Conservation (phyloP, 2,329 filamentous ascomycete genomes). For the Paracamarosporium sp. region DNA sequence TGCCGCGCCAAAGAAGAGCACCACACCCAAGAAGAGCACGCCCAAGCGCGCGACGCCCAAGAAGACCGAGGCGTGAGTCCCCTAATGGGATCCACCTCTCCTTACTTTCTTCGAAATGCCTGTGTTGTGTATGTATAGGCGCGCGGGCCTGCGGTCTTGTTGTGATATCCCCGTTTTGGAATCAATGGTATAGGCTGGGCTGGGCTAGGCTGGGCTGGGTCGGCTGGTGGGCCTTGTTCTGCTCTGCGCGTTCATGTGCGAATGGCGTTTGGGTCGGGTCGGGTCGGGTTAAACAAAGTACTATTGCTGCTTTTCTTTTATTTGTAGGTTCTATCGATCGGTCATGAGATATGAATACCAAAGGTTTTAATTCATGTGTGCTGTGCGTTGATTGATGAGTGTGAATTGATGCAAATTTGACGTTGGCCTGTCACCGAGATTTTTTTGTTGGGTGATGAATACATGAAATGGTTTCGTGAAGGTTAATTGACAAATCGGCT, state of each 20-base stretch:
- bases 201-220: neutral
- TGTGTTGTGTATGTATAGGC: too few relatives aligned
- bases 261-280: too few relatives aligned
- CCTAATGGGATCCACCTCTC: slow-evolving; percentile 16
- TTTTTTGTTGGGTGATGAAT: too few relatives aligned
- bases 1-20: slow-evolving; percentile 46
- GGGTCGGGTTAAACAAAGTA: too few relatives aligned
- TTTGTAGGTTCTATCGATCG: neutral
- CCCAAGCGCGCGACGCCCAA: slow-evolving; percentile 55
- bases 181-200: slow-evolving; percentile 5
- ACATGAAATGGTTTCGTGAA: too few relatives aligned
- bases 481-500: too few relatives aligned
- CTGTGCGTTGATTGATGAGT: too few relatives aligned
- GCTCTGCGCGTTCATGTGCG: too few relatives aligned
- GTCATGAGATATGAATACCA: slow-evolving; percentile 18
- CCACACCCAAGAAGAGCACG: slow-evolving; percentile 49
- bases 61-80: slow-evolving; percentile 43
- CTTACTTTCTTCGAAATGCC: slow-evolving; percentile 32
- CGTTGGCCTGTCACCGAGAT: too few relatives aligned
- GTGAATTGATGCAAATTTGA: too few relatives aligned
- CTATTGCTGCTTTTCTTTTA: neutral
- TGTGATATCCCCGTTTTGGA: slow-evolving; percentile 45
- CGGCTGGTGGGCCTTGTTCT: too few relatives aligned
- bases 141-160: slow-evolving; percentile 23
- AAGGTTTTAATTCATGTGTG: slow-evolving; percentile 13